Evolutionary conservation across 495 filamentous ascomycete genomes (phyloP), one percentile per base, ranked within the genome.

Genomic region (Penicillium diatomitis): DNA sequence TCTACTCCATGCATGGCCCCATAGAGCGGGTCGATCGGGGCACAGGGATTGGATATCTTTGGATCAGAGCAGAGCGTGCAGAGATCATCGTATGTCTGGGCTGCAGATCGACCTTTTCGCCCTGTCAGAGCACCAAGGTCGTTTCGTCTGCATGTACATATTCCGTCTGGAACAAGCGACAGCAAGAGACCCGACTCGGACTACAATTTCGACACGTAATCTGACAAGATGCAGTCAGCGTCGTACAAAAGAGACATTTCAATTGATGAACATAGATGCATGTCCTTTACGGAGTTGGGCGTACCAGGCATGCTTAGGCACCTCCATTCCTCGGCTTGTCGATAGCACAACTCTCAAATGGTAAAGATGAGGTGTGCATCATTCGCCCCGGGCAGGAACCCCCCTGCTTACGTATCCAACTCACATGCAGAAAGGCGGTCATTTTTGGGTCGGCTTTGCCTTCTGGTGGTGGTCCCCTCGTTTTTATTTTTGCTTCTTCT

Each of bases 391-490:
- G 20, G 20, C 20, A 20, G 20, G 40, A 41, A 53, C 39, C 43
- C 42, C 28, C 12, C 28, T 12, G 33, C 32, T 27, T 52, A 52
- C 57, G 55, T 53, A 60, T 51, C 43, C 20, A 20, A 20, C 20
- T 60, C 55, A 53, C 54, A 62, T 57, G 57, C 52, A 62, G 52
- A 52, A 44, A 54, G 52, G 50, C 52, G 46, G 54, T 50, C 53
- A 48, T 46, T 51, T 55, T 50, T 46, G 9, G 9, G 29, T 42
- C 40, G 40, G 9, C 40, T 20, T 20, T 20, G 20, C 20, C 20
- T 20, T 20, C 20, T 20, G 20, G 1, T 20, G 20, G 20, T 20
- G 20, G 20, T 20, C 2, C 20, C 20, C 20, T 20, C 0, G 20
- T 20, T 20, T 20, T 20, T 20, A 20, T 20, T 20, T 20, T 20